phyloP scores from a whole-genome alignment of 2,329 filamentous ascomycete species.

The Teratosphaeria viscida region DNA sequence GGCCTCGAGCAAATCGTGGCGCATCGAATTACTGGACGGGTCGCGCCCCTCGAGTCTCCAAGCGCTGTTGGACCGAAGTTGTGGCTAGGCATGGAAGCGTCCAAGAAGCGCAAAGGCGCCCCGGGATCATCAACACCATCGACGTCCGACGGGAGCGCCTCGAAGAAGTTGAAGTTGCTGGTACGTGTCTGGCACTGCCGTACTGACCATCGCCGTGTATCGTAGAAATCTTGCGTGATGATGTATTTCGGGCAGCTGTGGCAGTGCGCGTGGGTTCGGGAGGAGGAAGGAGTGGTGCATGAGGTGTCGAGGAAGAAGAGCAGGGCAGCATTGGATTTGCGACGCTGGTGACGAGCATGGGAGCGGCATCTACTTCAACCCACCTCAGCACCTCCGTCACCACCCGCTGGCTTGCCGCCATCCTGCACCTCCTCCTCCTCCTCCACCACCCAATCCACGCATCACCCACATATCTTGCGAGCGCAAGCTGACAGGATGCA shows the following conservation, averaged over 20 bases:
- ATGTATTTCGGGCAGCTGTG: neutral
- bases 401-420: constrained; percentile 6
- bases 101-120: constrained; percentile 47
- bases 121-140: constrained; percentile 37
- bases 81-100: constrained; percentile 28
- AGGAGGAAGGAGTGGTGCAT: constrained; percentile 4
- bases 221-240: neutral
- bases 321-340: constrained; percentile 9
- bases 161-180: constrained; percentile 49
- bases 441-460: neutral
- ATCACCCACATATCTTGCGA: neutral
- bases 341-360: constrained; percentile 16
- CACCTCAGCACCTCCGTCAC: constrained; percentile 20
- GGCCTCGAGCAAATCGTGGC: neutral
- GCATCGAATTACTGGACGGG: neutral
- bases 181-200: constrained; percentile 35
- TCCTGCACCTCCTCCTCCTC: neutral
- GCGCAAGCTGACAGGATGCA: constrained; percentile 9
- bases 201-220: neutral
- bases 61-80: neutral
- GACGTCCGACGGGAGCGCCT: constrained; percentile 38
- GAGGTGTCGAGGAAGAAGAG: neutral
- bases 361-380: constrained; percentile 12
- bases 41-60: neutral
- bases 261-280: neutral